Base-by-base conservation (phyloP, 2,329 filamentous ascomycete genomes). In the Cercospora citrullina region DNA sequence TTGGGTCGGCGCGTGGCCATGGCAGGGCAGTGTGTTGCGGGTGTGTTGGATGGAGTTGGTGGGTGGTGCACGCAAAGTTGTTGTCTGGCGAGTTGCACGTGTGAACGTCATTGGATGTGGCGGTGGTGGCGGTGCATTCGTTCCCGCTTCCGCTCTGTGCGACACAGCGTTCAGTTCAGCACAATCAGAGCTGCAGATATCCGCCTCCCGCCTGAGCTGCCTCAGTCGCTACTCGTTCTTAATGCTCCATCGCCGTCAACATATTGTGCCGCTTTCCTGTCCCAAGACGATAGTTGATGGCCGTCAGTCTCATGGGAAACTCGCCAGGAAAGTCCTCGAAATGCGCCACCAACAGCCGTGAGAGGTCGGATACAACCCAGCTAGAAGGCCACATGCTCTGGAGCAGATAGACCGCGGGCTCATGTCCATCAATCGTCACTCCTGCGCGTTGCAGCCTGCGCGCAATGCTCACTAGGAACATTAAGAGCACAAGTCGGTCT, bases 381-480 rank as follows among this genome's bases (percentile, higher is more conserved):
- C 53, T 45, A n/a, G 51, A 26, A 28, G 70, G 70, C 42, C 64
- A 72, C 42, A 72, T n/a, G 10, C 51, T 48, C 18, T 60, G 53
- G 6, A 72, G 63, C n/a, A 70, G 58, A 48, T 62, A 70, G 1
- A 58, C 57, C 12, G 68, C 66, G 5, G 70, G 65, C 36, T 68
- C 63, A 7, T 60, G 26, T 16, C 64, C 68, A 60, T 70, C 64
- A 21, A 72, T 67, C 21, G 66, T 63, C 18, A 69, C 33, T 6
- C 45, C 59, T 26, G 62, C 36, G 9, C 53, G 61, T 28, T 68
- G 61, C 10, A 72, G 60, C 28, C 61, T 64, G 36, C 66, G 65
- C 21, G 70, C 68, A 28, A 72, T 51, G 16, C 64, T 42, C 8
- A 67, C 64, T 12, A 69, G 55, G 66, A 72, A 72, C 66, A 72